A percentile compares a stretch with the other conserved stretches of the same genome.
Conservation (phyloP, 208 protist genomes). For the Wallacemonas sp. region DNA sequence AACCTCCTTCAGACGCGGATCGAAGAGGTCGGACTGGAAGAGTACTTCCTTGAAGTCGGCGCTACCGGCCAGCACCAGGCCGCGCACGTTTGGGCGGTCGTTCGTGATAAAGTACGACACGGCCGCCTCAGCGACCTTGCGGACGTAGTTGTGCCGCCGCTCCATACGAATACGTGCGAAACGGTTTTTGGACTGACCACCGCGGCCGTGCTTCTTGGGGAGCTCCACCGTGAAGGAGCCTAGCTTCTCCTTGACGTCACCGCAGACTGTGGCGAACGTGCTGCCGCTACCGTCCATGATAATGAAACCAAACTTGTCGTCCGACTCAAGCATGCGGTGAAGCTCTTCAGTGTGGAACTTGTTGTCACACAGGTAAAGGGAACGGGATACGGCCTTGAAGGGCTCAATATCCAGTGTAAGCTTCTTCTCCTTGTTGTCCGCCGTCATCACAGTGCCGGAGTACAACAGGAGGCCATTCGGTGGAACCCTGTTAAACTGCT, state of each 20-base stretch:
- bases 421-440: slow-evolving; percentile 99
- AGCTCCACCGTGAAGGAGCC: slow-evolving; percentile 99
- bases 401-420: slow-evolving; percentile 99
- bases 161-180: slow-evolving; percentile 99
- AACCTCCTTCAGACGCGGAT: slow-evolving; percentile 96
- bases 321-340: slow-evolving; percentile 96
- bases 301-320: slow-evolving; percentile 99
- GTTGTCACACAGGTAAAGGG: slow-evolving; percentile 98
- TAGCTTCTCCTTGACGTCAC: slow-evolving; percentile 97
- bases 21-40: slow-evolving; percentile 96
- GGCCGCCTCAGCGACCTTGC: slow-evolving; percentile 98
- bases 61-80: slow-evolving; percentile 98
- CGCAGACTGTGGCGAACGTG: slow-evolving; percentile 97
- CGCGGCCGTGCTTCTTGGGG: slow-evolving; percentile 99
- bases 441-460: slow-evolving; percentile 98
- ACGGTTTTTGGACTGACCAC: slow-evolving; percentile 99
- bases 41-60: slow-evolving; percentile 99
- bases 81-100: slow-evolving; percentile 97
- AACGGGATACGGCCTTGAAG: slow-evolving; percentile 99
- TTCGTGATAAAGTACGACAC: slow-evolving; percentile 98
- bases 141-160: slow-evolving; percentile 99
- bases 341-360: slow-evolving; percentile 98
- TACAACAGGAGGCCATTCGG: slow-evolving; percentile 99
- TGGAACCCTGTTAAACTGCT: slow-evolving; percentile 93
- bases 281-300: slow-evolving; percentile 99